Percentiles rank a stretch among this genome's conserved stretches.
Conservation (phyloP, 1,284 basidiomycete species). For the Exobasidium cylindrosporum region DNA sequence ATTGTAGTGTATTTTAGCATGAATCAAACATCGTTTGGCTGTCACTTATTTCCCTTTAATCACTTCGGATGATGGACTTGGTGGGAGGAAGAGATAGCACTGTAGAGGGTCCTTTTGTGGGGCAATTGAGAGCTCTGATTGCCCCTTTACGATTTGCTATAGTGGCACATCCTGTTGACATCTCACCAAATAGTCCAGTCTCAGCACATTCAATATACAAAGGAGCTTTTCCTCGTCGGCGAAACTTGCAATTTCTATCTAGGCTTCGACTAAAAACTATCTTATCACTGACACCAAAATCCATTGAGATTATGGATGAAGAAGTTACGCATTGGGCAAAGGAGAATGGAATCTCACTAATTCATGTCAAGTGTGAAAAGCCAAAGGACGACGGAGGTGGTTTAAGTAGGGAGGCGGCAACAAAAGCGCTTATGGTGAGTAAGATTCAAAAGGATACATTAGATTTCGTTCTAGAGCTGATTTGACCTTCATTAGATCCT, state of each 20-base stretch:
- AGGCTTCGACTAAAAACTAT: conserved; percentile 45
- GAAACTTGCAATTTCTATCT: conserved; percentile 47
- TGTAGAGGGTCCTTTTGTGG: background rate
- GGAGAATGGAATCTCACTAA: conserved; percentile 23
- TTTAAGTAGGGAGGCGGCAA: conserved; percentile 43
- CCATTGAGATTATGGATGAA: conserved; percentile 34
- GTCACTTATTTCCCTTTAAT: too few species aligned
- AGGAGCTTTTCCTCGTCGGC: conserved; percentile 48
- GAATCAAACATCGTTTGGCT: too few species aligned
- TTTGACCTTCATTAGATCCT: conserved; percentile 17
- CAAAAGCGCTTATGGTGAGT: conserved; percentile 30
- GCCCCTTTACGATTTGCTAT: conserved; percentile 8
- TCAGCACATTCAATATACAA: conserved; percentile 40
- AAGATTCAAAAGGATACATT: background rate
- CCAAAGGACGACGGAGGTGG: conserved; percentile 51
- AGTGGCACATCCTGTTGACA: conserved; percentile 1
- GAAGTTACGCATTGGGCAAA: conserved; percentile 33
- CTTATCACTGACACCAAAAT: conserved; percentile 49
- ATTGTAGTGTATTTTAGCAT: too few species aligned
- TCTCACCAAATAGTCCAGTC: conserved; percentile 4
- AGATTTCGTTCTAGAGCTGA: background rate
- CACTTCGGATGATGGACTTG: background rate
- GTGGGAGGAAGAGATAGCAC: background rate
- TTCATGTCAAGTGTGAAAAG: conserved; percentile 49
- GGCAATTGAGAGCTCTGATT: conserved; percentile 1